Percentiles rank a stretch among this genome's conserved stretches.
Conservation (phyloP, 1,139 yeast species). For the Protomyces lactucae-debilis region DNA sequence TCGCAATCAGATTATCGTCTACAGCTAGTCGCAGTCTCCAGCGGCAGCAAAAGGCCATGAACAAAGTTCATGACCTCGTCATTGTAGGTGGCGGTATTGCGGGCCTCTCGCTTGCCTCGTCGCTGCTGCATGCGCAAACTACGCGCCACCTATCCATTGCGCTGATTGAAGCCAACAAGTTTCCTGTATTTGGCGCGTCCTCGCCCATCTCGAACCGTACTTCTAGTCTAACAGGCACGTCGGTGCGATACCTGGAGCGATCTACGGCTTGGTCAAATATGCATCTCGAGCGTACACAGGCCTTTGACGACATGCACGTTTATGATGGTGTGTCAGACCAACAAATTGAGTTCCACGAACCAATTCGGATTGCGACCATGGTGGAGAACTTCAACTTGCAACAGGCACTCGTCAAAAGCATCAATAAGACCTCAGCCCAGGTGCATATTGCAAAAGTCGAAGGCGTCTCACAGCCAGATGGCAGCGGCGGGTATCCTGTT, state of each 20-base stretch:
- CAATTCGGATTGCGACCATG: constrained; percentile 64
- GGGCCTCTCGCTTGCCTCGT: constrained; percentile 80
- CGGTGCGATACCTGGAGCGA: constrained; percentile 12
- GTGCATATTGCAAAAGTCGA: constrained; percentile 39
- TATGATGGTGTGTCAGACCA: constrained; percentile 78
- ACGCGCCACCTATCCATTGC: constrained; percentile 60
- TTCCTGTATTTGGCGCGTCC: constrained; percentile 52
- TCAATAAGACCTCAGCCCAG: constrained; percentile 48
- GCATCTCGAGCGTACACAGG: constrained; percentile 62
- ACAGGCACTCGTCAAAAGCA: constrained; percentile 54
- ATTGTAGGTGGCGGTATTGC: constrained; percentile 99
- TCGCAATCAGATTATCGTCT: no score
- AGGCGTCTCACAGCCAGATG: constrained; percentile 62
- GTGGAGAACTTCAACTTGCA: constrained; percentile 83
- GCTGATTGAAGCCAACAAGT: constrained; percentile 65
- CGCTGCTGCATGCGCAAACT: constrained; percentile 59
- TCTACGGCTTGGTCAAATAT: constrained; percentile 60
- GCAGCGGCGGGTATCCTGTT: constrained; percentile 69
- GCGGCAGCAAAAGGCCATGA: not conserved
- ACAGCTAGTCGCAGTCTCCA: no score
- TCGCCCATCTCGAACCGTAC: constrained; percentile 52
- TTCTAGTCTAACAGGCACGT: constrained; percentile 37
- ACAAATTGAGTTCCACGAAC: constrained; percentile 57
- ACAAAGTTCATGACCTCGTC: constrained; percentile 54
- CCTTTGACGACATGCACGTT: constrained; percentile 75